Base-by-base conservation (phyloP, 106 monocot species). In the Xerophyta viscosa region DNA sequence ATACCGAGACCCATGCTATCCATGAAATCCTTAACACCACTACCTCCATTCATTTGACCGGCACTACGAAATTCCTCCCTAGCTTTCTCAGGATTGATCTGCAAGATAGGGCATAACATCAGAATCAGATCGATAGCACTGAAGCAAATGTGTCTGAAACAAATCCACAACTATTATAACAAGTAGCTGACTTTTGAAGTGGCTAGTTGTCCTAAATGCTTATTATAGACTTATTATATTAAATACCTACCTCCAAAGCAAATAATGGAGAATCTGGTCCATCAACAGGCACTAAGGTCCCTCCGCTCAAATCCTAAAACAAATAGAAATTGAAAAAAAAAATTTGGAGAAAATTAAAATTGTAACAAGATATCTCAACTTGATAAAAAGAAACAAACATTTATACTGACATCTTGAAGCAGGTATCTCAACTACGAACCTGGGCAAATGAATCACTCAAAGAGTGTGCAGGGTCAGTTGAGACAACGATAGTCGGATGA, bases 41-140 rank as follows among this genome's bases (percentile, higher is more conserved):
- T 74, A 5, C 84, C 88, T 26, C 89, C 96, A 74, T 49, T 70
- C 39, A 41, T 77, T 63, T 93, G 71, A 61, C 71, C 82, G 31
- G 85, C 79, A 73, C 48, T 65, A 12, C 85, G 81, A 66, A 85
- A 96, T 64, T 96, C 96, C 56, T 96, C 96, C 56, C 82, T 78
- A 11, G 96, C 79, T 47, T 86, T 96, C 53, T 96, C 96, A 26
- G 96, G 96, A 62, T 96, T 96, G 72, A 96, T 89, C 96, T 96
- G 72, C 29, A 36, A 42, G 39, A 58, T n/a, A 54, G 11, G 33
- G n/a, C n/a, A n/a, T n/a, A n/a, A n/a, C n/a, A n/a, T n/a, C n/a
- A n/a, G n/a, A n/a, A n/a, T n/a, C n/a, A n/a, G n/a, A n/a, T n/a
- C n/a, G n/a, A n/a, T n/a, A n/a, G n/a, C n/a, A n/a, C n/a, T n/a